Conservation (phyloP, 768 basidiomycete species). For the Suillus bovinus region DNA sequence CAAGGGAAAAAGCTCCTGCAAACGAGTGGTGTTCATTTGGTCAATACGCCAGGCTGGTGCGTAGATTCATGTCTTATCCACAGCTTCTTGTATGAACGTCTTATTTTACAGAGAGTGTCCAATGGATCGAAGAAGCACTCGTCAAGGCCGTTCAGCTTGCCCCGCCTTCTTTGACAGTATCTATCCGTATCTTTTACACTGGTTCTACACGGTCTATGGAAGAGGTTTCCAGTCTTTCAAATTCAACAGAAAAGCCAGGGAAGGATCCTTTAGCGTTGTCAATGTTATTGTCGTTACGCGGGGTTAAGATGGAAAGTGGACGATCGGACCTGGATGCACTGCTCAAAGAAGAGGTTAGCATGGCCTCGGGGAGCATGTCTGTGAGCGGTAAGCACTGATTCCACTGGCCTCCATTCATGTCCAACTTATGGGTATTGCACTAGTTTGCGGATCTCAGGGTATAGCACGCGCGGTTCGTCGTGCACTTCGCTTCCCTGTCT, state of each 20-base stretch:
- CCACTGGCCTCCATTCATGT: background rate
- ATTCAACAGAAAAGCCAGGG: conserved; percentile 13
- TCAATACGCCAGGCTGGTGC: conserved; percentile 47
- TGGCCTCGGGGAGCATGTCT: conserved; percentile 40
- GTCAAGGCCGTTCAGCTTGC: conserved; percentile 30
- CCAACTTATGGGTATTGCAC: background rate
- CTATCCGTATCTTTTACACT: conserved; percentile 45
- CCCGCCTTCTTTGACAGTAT: conserved; percentile 33
- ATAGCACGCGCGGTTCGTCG: conserved; percentile 39
- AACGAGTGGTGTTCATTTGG: conserved; percentile 54
- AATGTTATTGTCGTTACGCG: conserved; percentile 21
- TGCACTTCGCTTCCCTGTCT: conserved; percentile 39
- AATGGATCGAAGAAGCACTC: conserved; percentile 47
- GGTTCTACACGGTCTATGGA: conserved; percentile 15
- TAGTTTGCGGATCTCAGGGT: conserved; percentile 52
- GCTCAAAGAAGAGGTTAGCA: conserved; percentile 37
- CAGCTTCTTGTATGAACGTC: conserved; percentile 4
- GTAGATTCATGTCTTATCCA: background rate
- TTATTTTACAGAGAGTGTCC: conserved; percentile 34
- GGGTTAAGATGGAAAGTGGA: conserved; percentile 34
- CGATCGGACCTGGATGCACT: conserved; percentile 43
- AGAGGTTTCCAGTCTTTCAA: conserved; percentile 17
- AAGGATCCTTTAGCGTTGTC: background rate
- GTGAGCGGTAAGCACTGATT: conserved; percentile 48
- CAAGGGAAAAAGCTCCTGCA: conserved; percentile 20